Conservation (phyloP, 1,284 basidiomycete species). For the Volvariella volvacea region DNA sequence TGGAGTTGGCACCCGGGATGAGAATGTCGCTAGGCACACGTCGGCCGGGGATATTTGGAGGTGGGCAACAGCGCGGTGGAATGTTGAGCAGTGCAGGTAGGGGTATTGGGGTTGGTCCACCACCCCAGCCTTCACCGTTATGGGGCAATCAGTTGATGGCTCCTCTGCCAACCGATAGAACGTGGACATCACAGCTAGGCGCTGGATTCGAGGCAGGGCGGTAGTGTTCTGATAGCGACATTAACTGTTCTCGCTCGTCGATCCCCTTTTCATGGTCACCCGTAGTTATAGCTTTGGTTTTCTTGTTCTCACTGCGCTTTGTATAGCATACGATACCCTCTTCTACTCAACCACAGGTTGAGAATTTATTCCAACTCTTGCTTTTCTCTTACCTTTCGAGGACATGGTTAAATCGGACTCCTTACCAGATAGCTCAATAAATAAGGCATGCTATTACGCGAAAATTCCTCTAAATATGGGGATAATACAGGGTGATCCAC, state of each 20-base stretch:
- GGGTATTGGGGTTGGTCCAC: constrained; percentile 20
- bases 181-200: background rate
- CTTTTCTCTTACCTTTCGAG: no score
- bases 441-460: no score
- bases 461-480: constrained; percentile 1
- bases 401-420: no score
- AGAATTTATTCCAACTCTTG: no score
- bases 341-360: no score
- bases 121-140: constrained; percentile 14
- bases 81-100: constrained; percentile 27
- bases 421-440: no score
- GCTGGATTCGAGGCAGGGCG: background rate
- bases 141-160: constrained; percentile 22
- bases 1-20: constrained; percentile 42
- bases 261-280: no score
- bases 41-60: constrained; percentile 38
- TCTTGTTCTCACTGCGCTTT: no score
- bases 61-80: constrained; percentile 26
- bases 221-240: no score
- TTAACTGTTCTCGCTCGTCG: no score
- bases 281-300: no score
- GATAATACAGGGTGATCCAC: constrained; percentile 1
- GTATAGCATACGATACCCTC: no score
- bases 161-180: constrained; percentile 12
- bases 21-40: constrained; percentile 41